phyloP scores from a whole-genome alignment of 1,284 basidiomycete species.

The Melampsora allii-populina region DNA sequence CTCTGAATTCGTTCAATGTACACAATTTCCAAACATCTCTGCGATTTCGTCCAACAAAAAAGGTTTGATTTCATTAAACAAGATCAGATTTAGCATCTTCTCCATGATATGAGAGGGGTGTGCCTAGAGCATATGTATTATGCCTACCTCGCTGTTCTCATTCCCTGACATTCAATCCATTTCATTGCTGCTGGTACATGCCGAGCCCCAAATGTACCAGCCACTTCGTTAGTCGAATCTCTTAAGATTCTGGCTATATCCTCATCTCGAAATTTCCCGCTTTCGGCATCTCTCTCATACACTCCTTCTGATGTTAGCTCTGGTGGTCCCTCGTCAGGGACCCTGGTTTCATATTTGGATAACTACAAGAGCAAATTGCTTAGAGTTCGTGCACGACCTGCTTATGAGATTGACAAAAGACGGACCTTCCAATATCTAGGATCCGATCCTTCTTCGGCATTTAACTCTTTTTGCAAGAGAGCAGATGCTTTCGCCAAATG shows the following conservation, averaged over 20 bases:
- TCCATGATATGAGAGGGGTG: too few species aligned
- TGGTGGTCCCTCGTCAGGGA: too few species aligned
- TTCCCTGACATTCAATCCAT: constrained; percentile 43
- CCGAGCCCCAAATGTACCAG: constrained; percentile 30
- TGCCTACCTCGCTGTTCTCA: constrained; percentile 34
- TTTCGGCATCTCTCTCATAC: constrained; percentile 24
- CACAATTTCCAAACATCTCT: constrained; percentile 40
- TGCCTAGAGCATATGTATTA: background rate
- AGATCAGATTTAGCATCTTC: background rate
- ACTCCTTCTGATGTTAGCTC: constrained; percentile 8
- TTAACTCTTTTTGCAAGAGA: constrained; percentile 24
- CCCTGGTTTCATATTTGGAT: too few species aligned
- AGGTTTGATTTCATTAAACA: too few species aligned
- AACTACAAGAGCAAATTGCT: background rate
- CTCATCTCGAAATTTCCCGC: constrained; percentile 30
- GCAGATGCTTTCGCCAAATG: constrained; percentile 17
- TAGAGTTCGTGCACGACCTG: background rate
- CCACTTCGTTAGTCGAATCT: constrained; percentile 35
- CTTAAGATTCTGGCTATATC: constrained; percentile 26
- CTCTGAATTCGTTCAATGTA: constrained; percentile 38
- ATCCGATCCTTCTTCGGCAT: constrained; percentile 15
- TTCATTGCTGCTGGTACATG: constrained; percentile 17
- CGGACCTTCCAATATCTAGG: constrained; percentile 32
- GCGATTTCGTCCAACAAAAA: too few species aligned
- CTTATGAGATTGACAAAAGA: background rate